Evolutionary conservation across 495 filamentous ascomycete species (phyloP), one percentile per base, ranked within the genome.

Genomic region (Pseudevernia furfuracea): DNA sequence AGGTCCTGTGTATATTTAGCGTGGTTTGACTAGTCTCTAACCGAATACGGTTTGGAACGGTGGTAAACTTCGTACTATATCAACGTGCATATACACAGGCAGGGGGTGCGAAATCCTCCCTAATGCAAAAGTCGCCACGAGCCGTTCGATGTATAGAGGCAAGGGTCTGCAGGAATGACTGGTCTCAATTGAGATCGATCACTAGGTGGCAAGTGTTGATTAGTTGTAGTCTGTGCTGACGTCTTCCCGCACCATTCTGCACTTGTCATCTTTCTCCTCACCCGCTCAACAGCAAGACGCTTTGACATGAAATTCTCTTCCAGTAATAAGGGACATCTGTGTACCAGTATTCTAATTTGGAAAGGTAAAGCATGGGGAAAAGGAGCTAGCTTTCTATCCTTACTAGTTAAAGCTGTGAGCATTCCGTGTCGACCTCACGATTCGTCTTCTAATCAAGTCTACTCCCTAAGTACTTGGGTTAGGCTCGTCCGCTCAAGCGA

Each of bases 111-210:
- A n/a, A n/a, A 58, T 58, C 4, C 36, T 39, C 36, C 56, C 39
- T 58, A 48, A 25, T 61, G 59, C 25, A 61, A 43, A 61, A 34
- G 39, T 49, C 23, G 48, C 48, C 37, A 61, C 38, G 59, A 48
- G n/a, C 41, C 21, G 17, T 61, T 61, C n/a, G 32, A 61, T 61
- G 28, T 17, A 32, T 58, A 28, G 11, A 58, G 30, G 30, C 11
- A 58, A 58, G 59, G 23, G 59, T 46, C 41, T 46, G 23, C 41
- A 48, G 23, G 41, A 61, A 61, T 58, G 11, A 58, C n/a, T 48
- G 9, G n/a, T 25, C 9, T 48, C 44, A 23, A 48, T 48, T 48
- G 36, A 58, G 36, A 39, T 39, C 36, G 34, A 19, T 58, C 34
- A 36, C 36, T 17, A 57, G 32, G 32, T 57, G 32, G 32, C 32